A percentile compares a stretch with the other conserved stretches of the same genome.
These are phyloP conservation scores for Dendrostoma leiphaemia DNA, from an alignment of 2,329 filamentous ascomycete species.

Conservation along the genomic window DNA sequence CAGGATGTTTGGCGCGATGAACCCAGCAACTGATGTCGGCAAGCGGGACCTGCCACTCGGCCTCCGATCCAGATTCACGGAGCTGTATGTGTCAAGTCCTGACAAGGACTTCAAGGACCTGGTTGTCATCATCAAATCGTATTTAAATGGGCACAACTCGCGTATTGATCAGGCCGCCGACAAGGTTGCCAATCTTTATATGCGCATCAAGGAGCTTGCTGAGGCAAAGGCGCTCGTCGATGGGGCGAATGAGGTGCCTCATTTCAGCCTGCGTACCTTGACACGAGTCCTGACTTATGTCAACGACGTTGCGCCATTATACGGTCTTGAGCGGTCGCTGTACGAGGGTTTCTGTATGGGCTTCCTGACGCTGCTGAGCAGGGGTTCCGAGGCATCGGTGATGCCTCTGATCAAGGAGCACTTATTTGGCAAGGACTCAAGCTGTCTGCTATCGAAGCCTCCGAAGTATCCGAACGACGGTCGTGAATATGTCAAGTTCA, in stretches of 20 bases:
- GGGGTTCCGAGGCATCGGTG: slow-evolving; percentile 75
- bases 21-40: slow-evolving; percentile 94
- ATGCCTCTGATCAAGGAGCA: slow-evolving; percentile 78
- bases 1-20: slow-evolving; percentile 97
- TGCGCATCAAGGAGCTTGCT: slow-evolving; percentile 80
- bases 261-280: slow-evolving; percentile 93
- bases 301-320: slow-evolving; percentile 76
- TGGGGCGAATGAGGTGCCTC: slow-evolving; percentile 90
- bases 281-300: slow-evolving; percentile 89
- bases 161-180: slow-evolving; percentile 72
- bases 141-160: slow-evolving; percentile 70
- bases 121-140: slow-evolving; percentile 82
- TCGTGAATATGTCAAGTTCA: slow-evolving; percentile 76
- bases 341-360: slow-evolving; percentile 99
- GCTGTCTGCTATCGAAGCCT: slow-evolving; percentile 70
- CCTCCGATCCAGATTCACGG: slow-evolving; percentile 88
- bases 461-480: slow-evolving; percentile 77
- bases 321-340: slow-evolving; percentile 80
- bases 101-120: slow-evolving; percentile 86
- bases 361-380: slow-evolving; percentile 85
- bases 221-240: slow-evolving; percentile 86
- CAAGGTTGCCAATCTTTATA: slow-evolving; percentile 83
- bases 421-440: slow-evolving; percentile 69
- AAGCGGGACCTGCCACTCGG: slow-evolving; percentile 91
- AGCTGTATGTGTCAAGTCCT: slow-evolving; percentile 89